Percentiles rank a stretch among this genome's conserved stretches.
These are phyloP conservation scores for Malus orientalis DNA, from an alignment of 306 rosid species.

Conservation along the genomic window DNA sequence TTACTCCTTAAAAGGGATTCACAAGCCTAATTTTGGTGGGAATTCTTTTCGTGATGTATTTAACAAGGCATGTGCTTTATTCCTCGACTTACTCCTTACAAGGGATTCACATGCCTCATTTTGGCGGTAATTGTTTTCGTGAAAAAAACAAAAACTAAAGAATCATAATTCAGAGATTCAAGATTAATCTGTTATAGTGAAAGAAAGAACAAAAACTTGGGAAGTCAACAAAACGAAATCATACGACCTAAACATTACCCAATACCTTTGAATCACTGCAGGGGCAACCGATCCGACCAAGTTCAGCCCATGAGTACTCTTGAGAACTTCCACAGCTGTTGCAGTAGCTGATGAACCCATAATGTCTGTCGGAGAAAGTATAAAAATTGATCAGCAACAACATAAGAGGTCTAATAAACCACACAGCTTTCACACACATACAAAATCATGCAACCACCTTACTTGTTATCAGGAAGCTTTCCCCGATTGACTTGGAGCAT, in stretches of 20 bases:
- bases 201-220: background rate
- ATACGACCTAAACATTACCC: background rate
- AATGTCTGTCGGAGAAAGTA: constrained; percentile 36
- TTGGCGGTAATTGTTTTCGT: too few relatives aligned
- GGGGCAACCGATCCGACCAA: constrained; percentile 68
- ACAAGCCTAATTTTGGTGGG: too few relatives aligned
- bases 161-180: too few relatives aligned
- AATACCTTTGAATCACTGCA: constrained; percentile 56
- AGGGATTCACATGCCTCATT: too few relatives aligned
- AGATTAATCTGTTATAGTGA: background rate
- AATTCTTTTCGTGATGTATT: too few relatives aligned
- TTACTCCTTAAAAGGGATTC: too few relatives aligned
- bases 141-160: too few relatives aligned
- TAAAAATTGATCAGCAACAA: background rate
- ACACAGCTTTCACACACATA: background rate
- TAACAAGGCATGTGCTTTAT: too few relatives aligned
- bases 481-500: constrained; percentile 70
- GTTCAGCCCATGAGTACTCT: constrained; percentile 65
- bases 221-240: constrained; percentile 1
- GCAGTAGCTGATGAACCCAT: constrained; percentile 72
- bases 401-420: background rate
- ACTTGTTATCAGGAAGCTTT: constrained; percentile 66
- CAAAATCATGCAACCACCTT: constrained; percentile 28
- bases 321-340: constrained; percentile 67
- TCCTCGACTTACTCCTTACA: too few relatives aligned